Evolutionary conservation across 208 protist genomes (phyloP), one percentile per base, ranked within the genome.

Genomic region (Vickermania ingenoplastis): DNA sequence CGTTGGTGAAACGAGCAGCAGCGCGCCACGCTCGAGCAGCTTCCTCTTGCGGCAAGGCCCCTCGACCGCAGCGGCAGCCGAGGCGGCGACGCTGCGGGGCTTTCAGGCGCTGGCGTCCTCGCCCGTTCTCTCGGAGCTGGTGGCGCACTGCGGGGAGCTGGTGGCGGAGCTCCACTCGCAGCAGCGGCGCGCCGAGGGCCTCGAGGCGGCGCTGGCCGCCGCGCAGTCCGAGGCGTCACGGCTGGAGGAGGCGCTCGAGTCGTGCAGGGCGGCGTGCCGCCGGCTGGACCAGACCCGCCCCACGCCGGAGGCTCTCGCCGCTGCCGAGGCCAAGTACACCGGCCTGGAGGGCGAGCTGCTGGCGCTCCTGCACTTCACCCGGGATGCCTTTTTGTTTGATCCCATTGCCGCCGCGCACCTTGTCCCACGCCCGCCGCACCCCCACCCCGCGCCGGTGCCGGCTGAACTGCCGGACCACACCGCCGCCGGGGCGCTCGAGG

Each of bases 401-500:
- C 36, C 36, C 11, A 45, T n/a, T 17, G 36, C 36, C 11, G 17
- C 11, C 17, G 11, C 36, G 11, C 7, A 7, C 7, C 36, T n/a
- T 7, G 36, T 45, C 11, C 36, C 36, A 17, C 36, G 36, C 36
- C 36, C 11, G 11, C 11, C 36, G 17, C 36, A 45, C 36, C 36
- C 36, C 11, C 50, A 28, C 22, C 50, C 13, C 21, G 50, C 22
- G 50, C 11, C 13, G 50, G 7, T 54, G 23, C 50, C 50, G 22
- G n/a, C n/a, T n/a, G 7, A 5, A 21, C 7, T 54, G 13, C 11
- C 5, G n/a, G 50, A 54, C 50, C 7, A 5, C 14, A 73, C 65
- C 41, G 31, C 61, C 2, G 50, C 36, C 4, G 73, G 70, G 36
- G 68, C 66, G 14, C 53, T 84, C 21, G 62, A 80, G 23, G 77